These are phyloP conservation scores for Clonostachys solani DNA, from an alignment of 2,329 filamentous ascomycete genomes.

Conservation along the genomic window DNA sequence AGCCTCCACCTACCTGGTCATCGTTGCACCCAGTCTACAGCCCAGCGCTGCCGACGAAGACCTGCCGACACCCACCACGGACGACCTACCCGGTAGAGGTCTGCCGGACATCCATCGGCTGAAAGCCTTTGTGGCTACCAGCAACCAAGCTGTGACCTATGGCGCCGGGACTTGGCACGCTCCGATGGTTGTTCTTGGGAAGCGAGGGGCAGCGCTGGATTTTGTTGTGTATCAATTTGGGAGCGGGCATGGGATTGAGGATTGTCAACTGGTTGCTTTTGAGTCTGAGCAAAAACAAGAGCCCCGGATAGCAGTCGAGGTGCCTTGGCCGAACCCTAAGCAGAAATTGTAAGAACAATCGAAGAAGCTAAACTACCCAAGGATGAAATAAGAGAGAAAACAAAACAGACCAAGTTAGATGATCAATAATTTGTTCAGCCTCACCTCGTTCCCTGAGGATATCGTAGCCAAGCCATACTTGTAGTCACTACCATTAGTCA, in stretches of 20 bases:
- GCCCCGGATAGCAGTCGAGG: slow-evolving; percentile 29
- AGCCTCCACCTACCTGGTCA: slow-evolving; percentile 66
- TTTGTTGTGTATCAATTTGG: slow-evolving; percentile 89
- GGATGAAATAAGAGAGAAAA: not conserved
- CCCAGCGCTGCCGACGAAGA: slow-evolving; percentile 18
- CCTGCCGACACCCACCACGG: slow-evolving; percentile 15
- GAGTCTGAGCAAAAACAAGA: slow-evolving; percentile 24
- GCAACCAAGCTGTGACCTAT: slow-evolving; percentile 85
- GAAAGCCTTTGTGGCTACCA: slow-evolving; percentile 73
- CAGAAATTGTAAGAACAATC: not conserved
- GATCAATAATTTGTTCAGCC: not conserved
- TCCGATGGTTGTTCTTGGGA: slow-evolving; percentile 85
- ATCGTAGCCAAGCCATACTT: too few relatives aligned
- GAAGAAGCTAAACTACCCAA: slow-evolving; percentile 4
- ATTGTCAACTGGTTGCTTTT: slow-evolving; percentile 75
- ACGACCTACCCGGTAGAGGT: slow-evolving; percentile 51
- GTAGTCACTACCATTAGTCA: too few relatives aligned
- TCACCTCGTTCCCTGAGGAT: too few relatives aligned
- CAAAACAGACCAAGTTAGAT: not conserved
- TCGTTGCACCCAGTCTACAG: slow-evolving; percentile 77
- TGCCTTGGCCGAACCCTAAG: slow-evolving; percentile 12
- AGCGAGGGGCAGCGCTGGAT: slow-evolving; percentile 55
- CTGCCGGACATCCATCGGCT: slow-evolving; percentile 69
- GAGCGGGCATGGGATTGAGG: slow-evolving; percentile 77
- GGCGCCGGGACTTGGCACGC: slow-evolving; percentile 91